Evolutionary conservation across 176 grass and related monocot species (phyloP), one percentile per base, ranked within the genome.

Genomic region (Carex parvula): DNA sequence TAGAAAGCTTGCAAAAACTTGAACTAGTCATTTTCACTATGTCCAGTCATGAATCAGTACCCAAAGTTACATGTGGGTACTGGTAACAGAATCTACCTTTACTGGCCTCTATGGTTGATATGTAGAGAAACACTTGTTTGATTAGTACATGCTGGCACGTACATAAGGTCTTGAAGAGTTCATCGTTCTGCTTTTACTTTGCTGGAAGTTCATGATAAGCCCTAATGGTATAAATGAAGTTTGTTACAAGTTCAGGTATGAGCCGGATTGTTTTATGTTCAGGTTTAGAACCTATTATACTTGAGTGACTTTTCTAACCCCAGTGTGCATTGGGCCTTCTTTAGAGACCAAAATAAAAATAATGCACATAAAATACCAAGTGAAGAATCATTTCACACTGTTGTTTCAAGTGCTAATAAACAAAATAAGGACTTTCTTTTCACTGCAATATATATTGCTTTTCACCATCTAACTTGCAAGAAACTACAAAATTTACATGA

Each of bases 401-500:
- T 48, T 14, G 1, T 76, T 75, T 55, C 12, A 54, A 26, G 48
- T 55, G 48, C 6, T 76, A 55, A 55, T 55, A 6, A 76, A 76
- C 48, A 76, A 76, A 55, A 55, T 13, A 8, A n/a, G n/a, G 13
- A 55, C 12, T 77, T 56, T 55, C 50, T 52, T 32, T 56, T 56
- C 72, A 56, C 24, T 55, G 22, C 5, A 56, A 77, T 30, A 48
- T 48, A 41, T 13, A 56, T 53, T 77, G 42, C 6, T 48, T 55
- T 56, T 55, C 24, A 30, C 72, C 14, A 54, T 77, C 14, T 56
- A 77, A 77, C 39, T 70, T 77, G 72, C 8, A 56, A 77, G 46
- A 76, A 76, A 55, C 22, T 56, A 70, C 67, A 70, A 70, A 70
- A 55, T 77, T 77, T 30, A 77, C 73, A 77, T 56, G 50, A 56